phyloP scores from a whole-genome alignment of 768 basidiomycete genomes.

The Paxillus involutus region DNA sequence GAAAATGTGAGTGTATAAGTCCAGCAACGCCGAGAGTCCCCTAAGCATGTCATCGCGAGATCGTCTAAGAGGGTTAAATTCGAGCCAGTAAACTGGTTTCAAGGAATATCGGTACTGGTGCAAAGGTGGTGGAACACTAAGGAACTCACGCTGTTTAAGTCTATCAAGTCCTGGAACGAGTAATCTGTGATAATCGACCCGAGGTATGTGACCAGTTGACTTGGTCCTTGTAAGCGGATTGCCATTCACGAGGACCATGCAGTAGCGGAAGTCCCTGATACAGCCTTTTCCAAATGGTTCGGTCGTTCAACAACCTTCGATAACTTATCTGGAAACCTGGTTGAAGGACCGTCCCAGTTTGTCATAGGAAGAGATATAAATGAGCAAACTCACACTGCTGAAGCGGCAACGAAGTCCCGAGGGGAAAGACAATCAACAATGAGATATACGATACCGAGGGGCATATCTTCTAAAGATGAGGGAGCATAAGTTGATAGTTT shows the following conservation, averaged over 20 bases:
- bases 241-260: not conserved
- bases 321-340: not conserved
- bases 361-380: too few relatives aligned
- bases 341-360: not conserved
- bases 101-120: not conserved
- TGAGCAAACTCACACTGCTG: not conserved
- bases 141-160: constrained; percentile 3
- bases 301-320: not conserved
- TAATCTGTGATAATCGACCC: not conserved
- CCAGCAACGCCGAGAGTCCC: too few relatives aligned
- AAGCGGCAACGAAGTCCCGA: not conserved
- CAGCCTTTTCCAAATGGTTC: not conserved
- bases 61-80: constrained; percentile 3
- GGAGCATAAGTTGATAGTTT: too few relatives aligned
- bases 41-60: not conserved
- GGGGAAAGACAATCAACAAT: not conserved
- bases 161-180: not conserved
- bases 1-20: too few relatives aligned
- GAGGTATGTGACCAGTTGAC: too few relatives aligned
- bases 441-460: not conserved
- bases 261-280: not conserved
- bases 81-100: constrained; percentile 2
- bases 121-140: not conserved
- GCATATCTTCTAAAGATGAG: not conserved
- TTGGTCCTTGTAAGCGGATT: not conserved